Evolutionary conservation across 495 filamentous ascomycete species (phyloP).

Genomic region (Bryoglossum gracile): DNA sequence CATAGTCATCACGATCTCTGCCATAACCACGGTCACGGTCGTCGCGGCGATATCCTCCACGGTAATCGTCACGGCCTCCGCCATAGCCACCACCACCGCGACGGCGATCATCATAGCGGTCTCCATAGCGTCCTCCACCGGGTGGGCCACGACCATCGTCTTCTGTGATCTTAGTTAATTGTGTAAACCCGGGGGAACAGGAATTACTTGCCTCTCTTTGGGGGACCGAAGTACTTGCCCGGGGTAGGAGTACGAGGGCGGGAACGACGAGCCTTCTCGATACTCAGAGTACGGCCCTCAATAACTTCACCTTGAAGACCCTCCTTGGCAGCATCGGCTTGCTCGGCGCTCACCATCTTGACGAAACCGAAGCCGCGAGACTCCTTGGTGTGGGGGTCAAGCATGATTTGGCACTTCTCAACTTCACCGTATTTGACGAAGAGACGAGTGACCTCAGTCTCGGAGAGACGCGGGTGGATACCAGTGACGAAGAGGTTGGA

Average conservation of each 20-base stretch:
- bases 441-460: slow-evolving; percentile 84
- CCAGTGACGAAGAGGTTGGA: slow-evolving; percentile 99
- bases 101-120: slow-evolving; percentile 47
- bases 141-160: slow-evolving; percentile 54
- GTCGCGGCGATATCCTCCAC: slow-evolving; percentile 30
- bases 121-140: slow-evolving; percentile 34
- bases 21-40: slow-evolving; percentile 21
- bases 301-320: slow-evolving; percentile 91
- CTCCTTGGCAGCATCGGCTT: slow-evolving; percentile 94
- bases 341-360: slow-evolving; percentile 91
- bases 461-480: slow-evolving; percentile 89
- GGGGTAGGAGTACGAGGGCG: slow-evolving; percentile 93
- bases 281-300: slow-evolving; percentile 92
- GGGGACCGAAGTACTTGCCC: slow-evolving; percentile 98
- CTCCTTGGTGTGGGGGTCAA: slow-evolving; percentile 95
- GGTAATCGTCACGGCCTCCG: slow-evolving; percentile 34
- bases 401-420: slow-evolving; percentile 99
- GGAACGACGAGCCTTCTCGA: slow-evolving; percentile 95
- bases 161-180: slow-evolving; percentile 30
- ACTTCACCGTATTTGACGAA: slow-evolving; percentile 99
- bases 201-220: slow-evolving; percentile 77
- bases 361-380: slow-evolving; percentile 99
- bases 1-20: slow-evolving; percentile 21
- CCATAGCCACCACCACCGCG: slow-evolving; percentile 18
- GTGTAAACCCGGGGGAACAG: slow-evolving; percentile 18